Conservation (phyloP, 192 early-diverging fungal species). For the Linnemannia schmuckeri region DNA sequence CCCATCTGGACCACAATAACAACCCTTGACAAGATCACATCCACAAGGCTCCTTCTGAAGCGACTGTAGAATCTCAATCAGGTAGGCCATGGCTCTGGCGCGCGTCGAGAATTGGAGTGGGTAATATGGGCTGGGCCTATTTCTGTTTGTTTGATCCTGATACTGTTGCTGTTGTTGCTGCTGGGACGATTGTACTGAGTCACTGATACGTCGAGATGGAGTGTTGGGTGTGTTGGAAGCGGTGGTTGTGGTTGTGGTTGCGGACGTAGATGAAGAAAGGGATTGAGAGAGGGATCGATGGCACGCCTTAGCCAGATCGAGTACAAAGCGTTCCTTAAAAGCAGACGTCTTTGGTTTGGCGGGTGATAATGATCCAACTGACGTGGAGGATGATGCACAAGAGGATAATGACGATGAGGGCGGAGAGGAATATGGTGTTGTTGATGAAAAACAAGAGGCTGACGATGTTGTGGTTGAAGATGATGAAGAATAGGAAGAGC, state of each 20-base stretch:
- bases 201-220: not conserved
- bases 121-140: constrained; percentile 8
- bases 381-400: not conserved
- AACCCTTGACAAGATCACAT: constrained; percentile 44
- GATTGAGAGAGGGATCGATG: not conserved
- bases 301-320: constrained; percentile 39
- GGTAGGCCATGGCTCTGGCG: constrained; percentile 45
- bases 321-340: constrained; percentile 40
- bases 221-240: not conserved
- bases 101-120: constrained; percentile 54
- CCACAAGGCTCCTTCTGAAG: constrained; percentile 54
- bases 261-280: not conserved
- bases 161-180: constrained; percentile 18
- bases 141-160: not conserved
- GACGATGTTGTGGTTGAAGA: not conserved
- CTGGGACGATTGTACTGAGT: not conserved
- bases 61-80: constrained; percentile 49
- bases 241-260: not conserved
- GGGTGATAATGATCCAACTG: not conserved
- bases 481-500: constrained; percentile 1
- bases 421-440: not conserved
- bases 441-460: not conserved
- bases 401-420: not conserved
- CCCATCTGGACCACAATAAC: constrained; percentile 42
- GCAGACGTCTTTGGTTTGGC: constrained; percentile 7